Base-by-base conservation (phyloP, 805 yeast genomes). In the Nakazawaea wickerhamii region DNA sequence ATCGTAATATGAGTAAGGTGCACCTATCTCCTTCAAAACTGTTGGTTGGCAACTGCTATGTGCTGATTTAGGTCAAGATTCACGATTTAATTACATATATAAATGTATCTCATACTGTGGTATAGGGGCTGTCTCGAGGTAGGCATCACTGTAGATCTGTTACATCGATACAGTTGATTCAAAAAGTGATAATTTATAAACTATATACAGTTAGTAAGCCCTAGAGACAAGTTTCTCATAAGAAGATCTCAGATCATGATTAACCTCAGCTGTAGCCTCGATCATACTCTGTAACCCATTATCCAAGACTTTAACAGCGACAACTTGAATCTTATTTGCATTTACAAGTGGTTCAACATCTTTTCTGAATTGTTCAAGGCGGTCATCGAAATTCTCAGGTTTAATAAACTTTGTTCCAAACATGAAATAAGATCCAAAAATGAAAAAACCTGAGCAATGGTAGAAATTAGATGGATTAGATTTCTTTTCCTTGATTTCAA, bases 381-480 rank as follows among this genome's bases (percentile, higher is more conserved):
- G 56, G 25, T 41, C 39, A 22, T 41, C 43, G n/a, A 18, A 9
- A 18, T 25, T 25, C 18, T 22, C 25, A 17, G 11, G n/a, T 9
- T n/a, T 25, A 7, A 13, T 11, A 19, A 32, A 9, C 11, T 41
- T 3, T 11, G 50, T 50, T 11, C 53, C 58, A 33, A 57, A n/a
- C n/a, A n/a, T 50, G 26, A 63, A 56, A 2, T 58, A 62, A 9
- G 55, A 52, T 43, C 74, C 75, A 15, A 49, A 47, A 10, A 62
- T 65, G 9, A 58, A 37, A 44, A 71, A 25, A 10, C 13, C 9
- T 25, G 27, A 25, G 3, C 27, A 10, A 13, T 9, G 13, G 13
- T 25, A 25, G 13, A 25, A 25, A 10, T 9, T 10, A 13, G 13
- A 9, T 25, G 27, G 13, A 2, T 25, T 25, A 10, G 9, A 9